phyloP scores from a whole-genome alignment of 2,329 filamentous ascomycete species.

The Triangularia verruculosa region DNA sequence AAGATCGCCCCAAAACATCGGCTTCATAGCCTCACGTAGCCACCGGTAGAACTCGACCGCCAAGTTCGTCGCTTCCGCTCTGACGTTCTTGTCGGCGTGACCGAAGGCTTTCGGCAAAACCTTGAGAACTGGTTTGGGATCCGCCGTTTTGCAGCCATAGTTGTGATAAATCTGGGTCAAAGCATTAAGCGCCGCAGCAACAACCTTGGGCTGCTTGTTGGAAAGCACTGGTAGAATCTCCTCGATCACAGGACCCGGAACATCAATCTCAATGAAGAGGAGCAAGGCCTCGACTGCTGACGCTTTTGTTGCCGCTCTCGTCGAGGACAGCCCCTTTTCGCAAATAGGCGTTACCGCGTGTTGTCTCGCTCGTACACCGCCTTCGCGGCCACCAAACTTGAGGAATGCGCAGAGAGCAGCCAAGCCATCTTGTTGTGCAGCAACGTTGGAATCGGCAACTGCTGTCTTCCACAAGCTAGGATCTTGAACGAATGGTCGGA shows the following conservation, averaged over 20 bases:
- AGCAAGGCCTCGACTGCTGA: conserved; percentile 83
- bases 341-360: conserved; percentile 74
- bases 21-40: conserved; percentile 97
- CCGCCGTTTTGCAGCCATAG: conserved; percentile 90
- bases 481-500: conserved; percentile 84
- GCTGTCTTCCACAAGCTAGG: conserved; percentile 86
- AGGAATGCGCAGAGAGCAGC: conserved; percentile 86
- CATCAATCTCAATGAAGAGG: conserved; percentile 86
- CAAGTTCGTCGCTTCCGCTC: conserved; percentile 86
- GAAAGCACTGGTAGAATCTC: conserved; percentile 79
- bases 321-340: conserved; percentile 88
- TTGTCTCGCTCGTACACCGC: conserved; percentile 72
- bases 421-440: conserved; percentile 91
- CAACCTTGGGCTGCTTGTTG: conserved; percentile 88
- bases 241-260: conserved; percentile 80
- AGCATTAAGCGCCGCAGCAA: conserved; percentile 67
- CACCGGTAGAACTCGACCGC: conserved; percentile 95
- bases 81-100: conserved; percentile 96
- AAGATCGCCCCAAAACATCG: conserved; percentile 92
- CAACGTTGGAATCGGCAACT: conserved; percentile 91
- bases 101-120: conserved; percentile 86
- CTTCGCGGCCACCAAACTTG: conserved; percentile 81
- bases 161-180: conserved; percentile 85
- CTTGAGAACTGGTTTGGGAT: conserved; percentile 91
- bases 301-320: conserved; percentile 82